A percentile compares a stretch with the other conserved stretches of the same genome.
Conservation (phyloP, 169 alveolate genomes). For the Plasmodium vivax region DNA sequence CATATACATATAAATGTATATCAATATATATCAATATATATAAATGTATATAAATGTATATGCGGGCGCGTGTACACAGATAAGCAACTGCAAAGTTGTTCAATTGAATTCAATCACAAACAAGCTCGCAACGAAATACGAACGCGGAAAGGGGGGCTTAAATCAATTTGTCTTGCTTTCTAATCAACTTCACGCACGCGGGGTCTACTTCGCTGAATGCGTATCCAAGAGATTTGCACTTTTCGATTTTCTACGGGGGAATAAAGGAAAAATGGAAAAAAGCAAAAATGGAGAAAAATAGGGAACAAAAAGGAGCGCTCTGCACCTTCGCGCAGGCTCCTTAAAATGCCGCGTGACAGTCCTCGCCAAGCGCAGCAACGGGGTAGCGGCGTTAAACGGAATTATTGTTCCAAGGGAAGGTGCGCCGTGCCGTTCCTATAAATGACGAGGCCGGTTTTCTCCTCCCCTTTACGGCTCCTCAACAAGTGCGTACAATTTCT, state of each 20-base stretch:
- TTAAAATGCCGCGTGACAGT: not conserved
- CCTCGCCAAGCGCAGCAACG: not conserved
- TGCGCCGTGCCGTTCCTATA: not conserved
- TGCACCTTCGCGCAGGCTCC: not conserved
- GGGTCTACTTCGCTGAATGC: slow-evolving; percentile 77
- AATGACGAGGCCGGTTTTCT: not conserved
- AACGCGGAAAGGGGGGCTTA: not conserved
- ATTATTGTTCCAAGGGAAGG: not conserved
- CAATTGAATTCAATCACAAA: not conserved
- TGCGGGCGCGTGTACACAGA: not conserved
- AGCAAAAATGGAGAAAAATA: not conserved
- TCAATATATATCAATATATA: too few relatives aligned
- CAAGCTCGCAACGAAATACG: not conserved
- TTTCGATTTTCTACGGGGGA: slow-evolving; percentile 8
- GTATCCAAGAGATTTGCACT: slow-evolving; percentile 51
- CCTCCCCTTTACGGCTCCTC: not conserved
- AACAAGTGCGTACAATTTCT: not conserved
- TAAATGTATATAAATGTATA: too few relatives aligned
- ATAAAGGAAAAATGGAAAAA: not conserved
- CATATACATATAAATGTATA: not conserved
- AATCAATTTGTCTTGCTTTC: slow-evolving; percentile 67
- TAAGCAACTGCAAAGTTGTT: not conserved
- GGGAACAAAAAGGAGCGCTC: not conserved
- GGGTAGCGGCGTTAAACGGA: not conserved
- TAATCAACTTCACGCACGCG: slow-evolving; percentile 48